Conservation (phyloP, 2,329 filamentous ascomycete species). For the Ustulina deusta region DNA sequence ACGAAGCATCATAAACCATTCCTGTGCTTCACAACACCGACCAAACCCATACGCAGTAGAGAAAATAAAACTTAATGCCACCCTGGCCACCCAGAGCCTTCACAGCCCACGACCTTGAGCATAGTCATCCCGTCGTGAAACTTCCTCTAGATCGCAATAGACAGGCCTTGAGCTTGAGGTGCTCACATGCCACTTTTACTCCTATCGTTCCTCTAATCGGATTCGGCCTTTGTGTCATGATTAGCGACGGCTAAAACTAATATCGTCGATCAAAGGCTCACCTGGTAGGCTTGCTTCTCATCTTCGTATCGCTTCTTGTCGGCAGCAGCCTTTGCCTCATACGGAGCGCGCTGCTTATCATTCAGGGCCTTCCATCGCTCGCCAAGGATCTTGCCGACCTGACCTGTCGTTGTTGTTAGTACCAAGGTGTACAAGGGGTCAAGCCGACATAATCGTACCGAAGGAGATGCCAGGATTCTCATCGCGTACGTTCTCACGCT, state of each 20-base stretch:
- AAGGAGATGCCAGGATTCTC: constrained; percentile 99
- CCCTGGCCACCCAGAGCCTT: constrained; percentile 41
- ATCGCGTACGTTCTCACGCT: constrained; percentile 97
- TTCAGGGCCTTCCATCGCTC: constrained; percentile 98
- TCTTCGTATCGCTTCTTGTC: constrained; percentile 99
- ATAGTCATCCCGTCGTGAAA: constrained; percentile 49
- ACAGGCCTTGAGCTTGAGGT: constrained; percentile 18
- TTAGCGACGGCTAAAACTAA: constrained; percentile 25
- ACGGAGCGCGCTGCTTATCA: constrained; percentile 92
- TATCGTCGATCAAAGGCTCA: constrained; percentile 61
- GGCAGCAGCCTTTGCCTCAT: constrained; percentile 94
- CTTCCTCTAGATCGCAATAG: constrained; percentile 39
- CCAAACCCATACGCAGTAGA: constrained; percentile 51
- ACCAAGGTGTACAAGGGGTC: not conserved
- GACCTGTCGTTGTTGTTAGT: constrained; percentile 66
- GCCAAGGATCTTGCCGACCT: constrained; percentile 97
- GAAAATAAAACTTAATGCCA: constrained; percentile 47
- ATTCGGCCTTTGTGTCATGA: constrained; percentile 49
- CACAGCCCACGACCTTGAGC: constrained; percentile 42
- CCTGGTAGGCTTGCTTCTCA: constrained; percentile 94
- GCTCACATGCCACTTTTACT: constrained; percentile 1
- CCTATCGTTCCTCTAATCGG: constrained; percentile 50
- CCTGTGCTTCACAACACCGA: constrained; percentile 52
- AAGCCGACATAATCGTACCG: constrained; percentile 68
- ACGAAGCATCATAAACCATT: constrained; percentile 50